These are phyloP conservation scores for Lachnellula cervina DNA, from an alignment of 2,329 filamentous ascomycete species.

Conservation along the genomic window DNA sequence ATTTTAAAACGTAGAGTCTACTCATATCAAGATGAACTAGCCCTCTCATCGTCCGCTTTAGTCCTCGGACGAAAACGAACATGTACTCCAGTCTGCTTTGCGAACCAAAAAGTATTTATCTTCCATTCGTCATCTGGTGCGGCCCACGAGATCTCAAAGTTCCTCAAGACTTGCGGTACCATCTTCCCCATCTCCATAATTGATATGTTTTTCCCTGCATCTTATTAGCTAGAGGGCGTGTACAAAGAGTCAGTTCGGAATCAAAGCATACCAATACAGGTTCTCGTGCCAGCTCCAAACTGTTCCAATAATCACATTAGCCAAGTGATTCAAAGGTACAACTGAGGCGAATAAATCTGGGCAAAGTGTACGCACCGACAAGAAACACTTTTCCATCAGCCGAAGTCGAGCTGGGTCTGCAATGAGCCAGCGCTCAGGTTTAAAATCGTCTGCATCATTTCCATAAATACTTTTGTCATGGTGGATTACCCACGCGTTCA, in stretches of 20 bases:
- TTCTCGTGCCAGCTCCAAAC: constrained; percentile 28
- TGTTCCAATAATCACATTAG: not conserved
- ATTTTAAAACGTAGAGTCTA: no score
- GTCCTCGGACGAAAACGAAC: no score
- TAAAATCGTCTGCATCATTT: constrained; percentile 41
- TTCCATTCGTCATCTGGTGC: constrained; percentile 33
- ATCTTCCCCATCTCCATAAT: constrained; percentile 36
- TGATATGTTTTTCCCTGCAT: constrained; percentile 35
- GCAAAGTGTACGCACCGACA: constrained; percentile 19
- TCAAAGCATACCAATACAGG: no score
- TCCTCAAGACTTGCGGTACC: constrained; percentile 31
- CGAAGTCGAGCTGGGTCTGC: not conserved
- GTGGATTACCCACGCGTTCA: constrained; percentile 31
- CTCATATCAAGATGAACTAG: no score
- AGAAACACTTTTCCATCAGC: not conserved
- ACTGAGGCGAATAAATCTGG: no score
- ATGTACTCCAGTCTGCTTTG: constrained; percentile 27
- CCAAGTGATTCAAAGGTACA: no score
- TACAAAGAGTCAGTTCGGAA: no score
- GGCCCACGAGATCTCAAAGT: constrained; percentile 28
- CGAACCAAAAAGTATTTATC: constrained; percentile 36
- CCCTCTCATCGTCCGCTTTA: no score
- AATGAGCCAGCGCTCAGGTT: constrained; percentile 48
- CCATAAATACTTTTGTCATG: constrained; percentile 45
- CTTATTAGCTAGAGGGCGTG: no score